Evolutionary conservation across 768 basidiomycete genomes (phyloP), one percentile per base, ranked within the genome.

Genomic region (Polyporus arcularius): DNA sequence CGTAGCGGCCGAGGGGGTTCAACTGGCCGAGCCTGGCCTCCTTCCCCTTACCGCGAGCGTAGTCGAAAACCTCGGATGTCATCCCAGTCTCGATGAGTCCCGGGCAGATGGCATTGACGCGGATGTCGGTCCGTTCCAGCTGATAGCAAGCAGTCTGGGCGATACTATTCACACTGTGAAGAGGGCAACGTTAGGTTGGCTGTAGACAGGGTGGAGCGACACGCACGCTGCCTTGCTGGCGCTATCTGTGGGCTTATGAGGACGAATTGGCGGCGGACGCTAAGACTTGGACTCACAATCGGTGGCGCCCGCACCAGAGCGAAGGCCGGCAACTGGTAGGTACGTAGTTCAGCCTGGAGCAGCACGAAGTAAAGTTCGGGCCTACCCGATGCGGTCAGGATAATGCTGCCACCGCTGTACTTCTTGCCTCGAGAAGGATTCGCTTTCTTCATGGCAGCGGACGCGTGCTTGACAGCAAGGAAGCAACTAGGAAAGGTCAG

Each of bases 51-150:
- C 84, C 72, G 26, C 89, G 85, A 31, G 95, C 95, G 51, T 81
- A 81, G 30, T 90, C 85, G 68, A 98, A 98, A 35, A 88, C 81
- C n/a, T 65, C 70, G 51, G 74, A 76, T 2, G 96, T 96, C 93
- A 98, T 97, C 52, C 88, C 90, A 9, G 95, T 98, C 77, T 96
- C 91, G 68, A 97, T 94, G 58, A 97, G 75, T 14, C 94, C 95
- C 5, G 96, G 96, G 69, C 94, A 96, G 66, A 97, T 86, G 46
- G 88, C 80, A 73, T 94, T 96, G 63, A 97, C 88, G 46, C 96
- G 90, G 65, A 98, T 82, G 73, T 94, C 89, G 1, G 86, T 88
- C 70, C 82, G 88, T 65, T 87, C 82, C 26, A 96, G 81, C 72
- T 94, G 90, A 72, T 88, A 92, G 4, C 86, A 84, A 11, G 86